Evolutionary conservation across 2,329 filamentous ascomycete species (phyloP), one percentile per base, ranked within the genome.

Genomic region (Fusarium gaditjirri): DNA sequence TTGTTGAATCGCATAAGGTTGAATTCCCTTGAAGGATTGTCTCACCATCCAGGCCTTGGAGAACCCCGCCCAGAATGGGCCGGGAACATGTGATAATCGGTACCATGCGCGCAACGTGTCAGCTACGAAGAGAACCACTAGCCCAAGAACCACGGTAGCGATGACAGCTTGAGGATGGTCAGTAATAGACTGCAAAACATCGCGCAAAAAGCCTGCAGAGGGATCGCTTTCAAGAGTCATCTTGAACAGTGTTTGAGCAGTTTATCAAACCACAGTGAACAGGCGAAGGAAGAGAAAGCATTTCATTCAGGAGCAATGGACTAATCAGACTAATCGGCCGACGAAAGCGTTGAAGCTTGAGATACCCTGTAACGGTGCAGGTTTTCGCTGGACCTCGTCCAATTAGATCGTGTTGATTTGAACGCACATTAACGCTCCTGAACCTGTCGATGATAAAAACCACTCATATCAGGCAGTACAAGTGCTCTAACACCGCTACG

Each of bases 61-160:
- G 50, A 81, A 73, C 19, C 75, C 75, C 16, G 78, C 79, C 69
- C 76, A 75, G 58, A 79, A 78, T 2, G 81, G 81, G 1, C 80
- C 81, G 1, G 80, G 80, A 27, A 82, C 65, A 57, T 82, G 79
- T 12, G 76, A 79, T 36, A 82, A 74, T 42, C 78, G 79, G 59
- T 77, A 73, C 79, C 80, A 81, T 2, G 50, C 19, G 8, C 66
- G 68, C 27, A 73, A 38, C 1, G 71, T 47, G 19, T 76, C 58
- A 2, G 57, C 59, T 4, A 76, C 10, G n/a, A 73, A 65, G 29
- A 71, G 14, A 8, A 68, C 10, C 19, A 47, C 23, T 11, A 61
- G 23, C 7, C 58, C 46, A 17, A 55, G 13, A 10, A 14, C n/a
- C 10, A 19, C 21, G 2, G 59, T 65, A 2, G 25, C 19, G 13